phyloP scores from a whole-genome alignment of 257 asterid genomes.

The Leonotis leonurus region DNA sequence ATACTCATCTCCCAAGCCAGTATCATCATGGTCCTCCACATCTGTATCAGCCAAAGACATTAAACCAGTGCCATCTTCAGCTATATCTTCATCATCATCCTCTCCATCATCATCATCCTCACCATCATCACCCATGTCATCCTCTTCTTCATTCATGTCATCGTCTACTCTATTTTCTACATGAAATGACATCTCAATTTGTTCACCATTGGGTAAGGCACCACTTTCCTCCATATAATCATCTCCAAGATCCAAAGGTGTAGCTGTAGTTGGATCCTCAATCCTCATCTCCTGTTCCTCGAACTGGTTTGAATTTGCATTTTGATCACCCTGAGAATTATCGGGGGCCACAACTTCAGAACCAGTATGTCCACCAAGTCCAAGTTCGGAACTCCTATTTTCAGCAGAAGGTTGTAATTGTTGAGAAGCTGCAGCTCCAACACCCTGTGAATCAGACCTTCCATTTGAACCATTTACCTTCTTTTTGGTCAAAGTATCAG shows the following conservation, averaged over 20 bases:
- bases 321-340: slow-evolving; percentile 40
- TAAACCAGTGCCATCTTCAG: slow-evolving; percentile 78
- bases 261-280: slow-evolving; percentile 50
- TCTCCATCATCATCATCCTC: slow-evolving; percentile 95
- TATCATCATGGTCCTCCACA: slow-evolving; percentile 91
- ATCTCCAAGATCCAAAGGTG: slow-evolving; percentile 62
- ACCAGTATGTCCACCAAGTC: slow-evolving; percentile 29
- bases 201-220: slow-evolving; percentile 49
- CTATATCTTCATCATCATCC: slow-evolving; percentile 92
- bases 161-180: slow-evolving; percentile 78
- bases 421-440: slow-evolving; percentile 37
- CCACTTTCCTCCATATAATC: slow-evolving; percentile 80
- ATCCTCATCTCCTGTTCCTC: slow-evolving; percentile 74
- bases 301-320: slow-evolving; percentile 34
- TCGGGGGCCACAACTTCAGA: slow-evolving; percentile 35
- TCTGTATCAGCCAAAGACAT: slow-evolving; percentile 98
- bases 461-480: slow-evolving; percentile 42
- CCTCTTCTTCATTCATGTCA: slow-evolving; percentile 91
- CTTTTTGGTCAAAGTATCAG: slow-evolving; percentile 67
- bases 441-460: slow-evolving; percentile 46
- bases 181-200: slow-evolving; percentile 69
- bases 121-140: slow-evolving; percentile 84
- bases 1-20: slow-evolving; percentile 86
- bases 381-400: slow-evolving; percentile 34
- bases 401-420: slow-evolving; percentile 47